Conservation (phyloP, 2,329 filamentous ascomycete species). For the Scedosporium boydii region DNA sequence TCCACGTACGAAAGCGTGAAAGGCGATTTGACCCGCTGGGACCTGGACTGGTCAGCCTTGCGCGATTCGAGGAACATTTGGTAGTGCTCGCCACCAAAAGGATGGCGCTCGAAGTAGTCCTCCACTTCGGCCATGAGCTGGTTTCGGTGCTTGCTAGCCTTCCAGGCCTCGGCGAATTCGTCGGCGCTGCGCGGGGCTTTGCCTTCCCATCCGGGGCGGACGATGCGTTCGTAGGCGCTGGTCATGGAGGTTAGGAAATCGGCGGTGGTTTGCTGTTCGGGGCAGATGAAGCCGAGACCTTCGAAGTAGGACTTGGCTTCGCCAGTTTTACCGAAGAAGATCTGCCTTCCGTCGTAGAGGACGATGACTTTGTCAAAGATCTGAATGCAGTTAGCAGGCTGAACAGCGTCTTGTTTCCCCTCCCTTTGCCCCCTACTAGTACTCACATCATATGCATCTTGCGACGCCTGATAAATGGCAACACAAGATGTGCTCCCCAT, state of each 20-base stretch:
- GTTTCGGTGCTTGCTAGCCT: slow-evolving; percentile 16
- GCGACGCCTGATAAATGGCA: slow-evolving; percentile 47
- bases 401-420: no score
- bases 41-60: slow-evolving; percentile 17
- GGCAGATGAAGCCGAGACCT: slow-evolving; percentile 53
- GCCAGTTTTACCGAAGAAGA: slow-evolving; percentile 53
- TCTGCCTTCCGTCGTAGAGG: slow-evolving; percentile 57
- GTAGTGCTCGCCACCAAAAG: slow-evolving; percentile 15
- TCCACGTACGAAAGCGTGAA: slow-evolving; percentile 37
- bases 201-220: slow-evolving; percentile 22
- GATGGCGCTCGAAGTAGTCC: slow-evolving; percentile 14
- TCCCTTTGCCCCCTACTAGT: no score
- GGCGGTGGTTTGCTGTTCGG: slow-evolving; percentile 58
- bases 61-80: slow-evolving; percentile 18
- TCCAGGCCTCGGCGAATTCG: slow-evolving; percentile 28
- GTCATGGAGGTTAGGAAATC: slow-evolving; percentile 60
- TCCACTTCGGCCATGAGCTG: slow-evolving; percentile 19
- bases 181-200: slow-evolving; percentile 24
- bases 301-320: slow-evolving; percentile 56
- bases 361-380: slow-evolving; percentile 60
- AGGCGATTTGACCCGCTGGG: slow-evolving; percentile 34
- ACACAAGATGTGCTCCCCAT: slow-evolving; percentile 37
- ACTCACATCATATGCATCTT: slow-evolving; percentile 38
- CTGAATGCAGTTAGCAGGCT: slow-evolving; percentile 16
- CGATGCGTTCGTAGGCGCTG: slow-evolving; percentile 22